Conservation (phyloP, 306 rosid species). For the Fragaria ananassa region DNA sequence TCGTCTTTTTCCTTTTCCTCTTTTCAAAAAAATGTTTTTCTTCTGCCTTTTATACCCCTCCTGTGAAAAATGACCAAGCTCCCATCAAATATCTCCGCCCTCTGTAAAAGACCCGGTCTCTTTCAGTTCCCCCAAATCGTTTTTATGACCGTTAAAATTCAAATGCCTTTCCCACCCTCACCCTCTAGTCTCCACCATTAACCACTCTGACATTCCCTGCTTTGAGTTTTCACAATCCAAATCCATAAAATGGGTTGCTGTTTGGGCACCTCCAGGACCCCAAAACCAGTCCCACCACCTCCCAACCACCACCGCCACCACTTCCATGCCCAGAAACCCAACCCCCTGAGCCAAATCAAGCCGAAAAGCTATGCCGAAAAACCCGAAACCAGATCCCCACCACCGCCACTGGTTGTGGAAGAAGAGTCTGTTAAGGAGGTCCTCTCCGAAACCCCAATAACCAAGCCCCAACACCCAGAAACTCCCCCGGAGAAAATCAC, state of each 20-base stretch:
- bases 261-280: conserved; percentile 44
- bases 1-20: background rate
- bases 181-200: background rate
- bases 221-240: background rate
- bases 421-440: conserved; percentile 89
- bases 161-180: conserved; percentile 18
- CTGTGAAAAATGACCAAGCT: background rate
- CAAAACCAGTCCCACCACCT: conserved; percentile 21
- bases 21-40: background rate
- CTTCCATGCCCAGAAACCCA: conserved; percentile 21
- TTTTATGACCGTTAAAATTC: conserved; percentile 46
- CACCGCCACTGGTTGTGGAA: conserved; percentile 37
- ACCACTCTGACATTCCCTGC: conserved; percentile 23
- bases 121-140: background rate
- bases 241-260: conserved; percentile 70
- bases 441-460: conserved; percentile 72
- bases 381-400: conserved; percentile 16
- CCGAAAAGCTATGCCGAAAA: conserved; percentile 24
- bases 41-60: background rate
- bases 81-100: background rate
- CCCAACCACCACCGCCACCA: conserved; percentile 22
- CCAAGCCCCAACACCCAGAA: conserved; percentile 37
- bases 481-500: conserved; percentile 19
- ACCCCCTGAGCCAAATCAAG: background rate
- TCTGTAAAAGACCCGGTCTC: background rate